phyloP scores from a whole-genome alignment of 192 early-diverging fungal species.

The Anaeromyces robustus region DNA sequence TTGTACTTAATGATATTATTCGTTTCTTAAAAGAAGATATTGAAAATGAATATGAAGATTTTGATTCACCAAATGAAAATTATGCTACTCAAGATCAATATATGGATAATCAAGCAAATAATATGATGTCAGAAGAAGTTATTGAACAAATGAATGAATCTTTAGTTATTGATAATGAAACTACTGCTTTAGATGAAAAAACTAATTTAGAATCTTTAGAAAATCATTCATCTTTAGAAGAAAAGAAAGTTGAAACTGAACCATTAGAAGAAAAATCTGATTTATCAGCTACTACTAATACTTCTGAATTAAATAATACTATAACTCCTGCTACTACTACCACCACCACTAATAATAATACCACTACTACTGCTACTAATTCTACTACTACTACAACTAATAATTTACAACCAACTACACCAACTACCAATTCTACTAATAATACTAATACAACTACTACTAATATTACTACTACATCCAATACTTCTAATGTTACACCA shows the following conservation, averaged over 20 bases:
- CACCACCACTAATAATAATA: conserved; percentile 8
- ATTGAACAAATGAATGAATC: background rate
- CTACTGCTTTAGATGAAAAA: conserved; percentile 8
- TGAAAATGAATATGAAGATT: conserved; percentile 32
- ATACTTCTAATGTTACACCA: background rate
- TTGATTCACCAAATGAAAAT: conserved; percentile 8
- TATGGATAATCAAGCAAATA: background rate
- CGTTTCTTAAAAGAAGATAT: conserved; percentile 84
- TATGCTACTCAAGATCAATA: background rate
- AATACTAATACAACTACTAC: background rate
- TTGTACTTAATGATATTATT: conserved; percentile 86
- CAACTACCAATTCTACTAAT: background rate
- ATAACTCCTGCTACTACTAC: conserved; percentile 7
- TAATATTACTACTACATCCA: background rate
- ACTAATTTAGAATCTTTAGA: conserved; percentile 1
- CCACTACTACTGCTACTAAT: conserved; percentile 6
- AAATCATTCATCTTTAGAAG: conserved; percentile 13
- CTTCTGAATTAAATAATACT: conserved; percentile 1
- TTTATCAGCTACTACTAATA: background rate
- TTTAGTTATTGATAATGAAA: conserved; percentile 1
- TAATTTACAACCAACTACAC: background rate
- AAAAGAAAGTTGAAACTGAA: conserved; percentile 7
- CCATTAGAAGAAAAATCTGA: conserved; percentile 5
- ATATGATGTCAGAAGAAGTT: background rate
- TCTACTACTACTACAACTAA: background rate